Evolutionary conservation across 768 basidiomycete species (phyloP), one percentile per base, ranked within the genome.

Genomic region (Boletus vermiculosoides): DNA sequence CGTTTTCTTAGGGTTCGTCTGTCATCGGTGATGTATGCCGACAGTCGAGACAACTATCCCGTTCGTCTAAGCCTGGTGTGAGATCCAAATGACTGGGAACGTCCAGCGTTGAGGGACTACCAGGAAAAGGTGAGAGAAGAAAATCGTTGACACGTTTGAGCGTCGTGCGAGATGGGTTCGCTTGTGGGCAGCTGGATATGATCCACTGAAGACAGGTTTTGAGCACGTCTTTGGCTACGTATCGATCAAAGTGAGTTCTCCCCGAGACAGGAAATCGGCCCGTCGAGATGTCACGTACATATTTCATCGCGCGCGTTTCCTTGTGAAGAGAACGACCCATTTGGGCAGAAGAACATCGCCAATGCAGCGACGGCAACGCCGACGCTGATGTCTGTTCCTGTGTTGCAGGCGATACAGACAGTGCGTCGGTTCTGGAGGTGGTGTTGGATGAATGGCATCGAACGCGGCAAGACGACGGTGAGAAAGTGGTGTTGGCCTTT

Each of bases 131-230:
- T 3, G 83, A 81, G 62, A 94, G 78, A 6, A 92, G 70, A 61
- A 80, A 89, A 60, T 88, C 85, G 66, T 94, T 92, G 45, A 91
- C 82, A 15, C 86, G 74, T 70, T 91, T 91, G 57, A 98, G 77
- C 10, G 89, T 92, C 16, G 84, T 79, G 41, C 94, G 81, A 11
- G 90, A 86, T 0, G 96, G 95, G 67, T 97, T 98, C 4, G 86
- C 88, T 52, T 77, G 75, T 6, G 90, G 88, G 50, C 80, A 75
- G 60, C 83, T 86, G 20, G 87, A 77, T 56, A 94, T 88, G 47
- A 98, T 83, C 91, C 90, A 93, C 67, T 98, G 87, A 36, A 98
- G 76, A 18, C 93, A 80, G 13, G 77, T 86, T 12, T 84, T 82
- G 59, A 98, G 83, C 13, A 79, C 72, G 20, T 77, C 71, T 69